phyloP scores from a whole-genome alignment of 176 grass and related monocot species.

The Avena eriantha region DNA sequence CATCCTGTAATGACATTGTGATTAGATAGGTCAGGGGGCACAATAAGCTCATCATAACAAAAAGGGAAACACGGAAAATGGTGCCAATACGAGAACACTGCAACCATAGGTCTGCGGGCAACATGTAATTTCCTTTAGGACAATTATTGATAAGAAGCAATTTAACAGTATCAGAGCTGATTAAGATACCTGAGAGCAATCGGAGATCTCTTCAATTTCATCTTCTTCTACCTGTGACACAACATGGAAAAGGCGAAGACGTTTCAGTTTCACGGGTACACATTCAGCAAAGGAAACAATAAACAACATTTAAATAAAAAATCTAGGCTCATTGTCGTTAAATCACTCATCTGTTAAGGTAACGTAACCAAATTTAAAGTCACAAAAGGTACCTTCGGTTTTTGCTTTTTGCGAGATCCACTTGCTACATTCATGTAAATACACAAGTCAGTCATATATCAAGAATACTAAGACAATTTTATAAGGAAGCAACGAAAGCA shows the following conservation, averaged over 20 bases:
- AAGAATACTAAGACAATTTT: constrained; percentile 11
- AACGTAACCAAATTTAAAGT: constrained; percentile 16
- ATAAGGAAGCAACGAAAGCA: constrained; percentile 7
- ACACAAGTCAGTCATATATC: constrained; percentile 30
- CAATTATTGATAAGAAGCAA: not conserved
- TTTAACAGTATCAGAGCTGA: not conserved
- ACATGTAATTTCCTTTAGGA: not conserved
- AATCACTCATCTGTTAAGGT: constrained; percentile 23
- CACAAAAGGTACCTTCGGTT: constrained; percentile 48
- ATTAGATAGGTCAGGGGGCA: not conserved
- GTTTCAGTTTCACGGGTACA: constrained; percentile 16
- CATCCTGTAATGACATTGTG: constrained; percentile 24
- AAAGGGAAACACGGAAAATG: not conserved
- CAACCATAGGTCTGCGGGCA: not conserved
- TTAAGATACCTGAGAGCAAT: constrained; percentile 53
- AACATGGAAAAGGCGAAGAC: constrained; percentile 15
- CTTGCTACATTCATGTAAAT: constrained; percentile 52
- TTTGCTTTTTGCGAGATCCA: constrained; percentile 50
- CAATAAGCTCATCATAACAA: not conserved
- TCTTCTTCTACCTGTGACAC: constrained; percentile 55
- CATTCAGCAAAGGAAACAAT: constrained; percentile 19
- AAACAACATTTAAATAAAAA: constrained; percentile 1
- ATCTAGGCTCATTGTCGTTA: not conserved
- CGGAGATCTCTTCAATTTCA: constrained; percentile 60
- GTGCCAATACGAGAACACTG: not conserved